Base-by-base conservation (phyloP, 148 eudicot genomes). In the Diospyros lotus region DNA sequence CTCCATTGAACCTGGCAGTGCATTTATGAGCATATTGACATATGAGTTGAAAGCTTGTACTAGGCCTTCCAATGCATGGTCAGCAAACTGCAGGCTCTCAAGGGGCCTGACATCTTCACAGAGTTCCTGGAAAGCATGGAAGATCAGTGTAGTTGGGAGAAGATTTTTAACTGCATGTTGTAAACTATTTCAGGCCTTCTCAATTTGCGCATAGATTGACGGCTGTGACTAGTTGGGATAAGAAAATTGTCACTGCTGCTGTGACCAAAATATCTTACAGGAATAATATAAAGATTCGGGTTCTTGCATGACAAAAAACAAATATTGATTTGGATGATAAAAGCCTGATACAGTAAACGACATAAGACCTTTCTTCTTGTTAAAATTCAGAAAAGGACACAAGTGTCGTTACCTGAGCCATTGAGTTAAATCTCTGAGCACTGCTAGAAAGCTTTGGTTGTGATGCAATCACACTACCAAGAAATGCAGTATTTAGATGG, bases 81-180 rank as follows among this genome's bases (percentile, higher is more conserved):
- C 82, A 3, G 85, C 75, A 40, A 96, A 70, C 50, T 84, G 93
- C 69, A 88, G 82, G 44, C 77, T 88, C 68, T 88, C 91, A 12
- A 96, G 89, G 48, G 91, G 83, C 42, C 94, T 89, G 46, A 90
- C 86, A 77, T 89, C 99, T 77, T 88, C 91, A 45, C 90, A 89
- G 12, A 93, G 76, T 64, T 96, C 99, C 91, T 92, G 81, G 60
- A 81, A 42, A 18, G 71, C 9, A 50, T 65, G 40, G 44, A 13
- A 59, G 18, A 73, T 28, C 28, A 28, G 28, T 28, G 28, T 28
- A 28, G 28, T 28, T 28, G 28, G 28, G 28, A 28, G 28, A 59
- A n/a, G 11, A 72, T 45, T 52, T 52, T 58, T 58, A 12, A 12
- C 8, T 72, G 14, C 65, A 6, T 11, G 64, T 18, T 61, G 18